phyloP scores from a whole-genome alignment of 2,329 filamentous ascomycete genomes.

The Myriosclerotinia duriaeana region DNA sequence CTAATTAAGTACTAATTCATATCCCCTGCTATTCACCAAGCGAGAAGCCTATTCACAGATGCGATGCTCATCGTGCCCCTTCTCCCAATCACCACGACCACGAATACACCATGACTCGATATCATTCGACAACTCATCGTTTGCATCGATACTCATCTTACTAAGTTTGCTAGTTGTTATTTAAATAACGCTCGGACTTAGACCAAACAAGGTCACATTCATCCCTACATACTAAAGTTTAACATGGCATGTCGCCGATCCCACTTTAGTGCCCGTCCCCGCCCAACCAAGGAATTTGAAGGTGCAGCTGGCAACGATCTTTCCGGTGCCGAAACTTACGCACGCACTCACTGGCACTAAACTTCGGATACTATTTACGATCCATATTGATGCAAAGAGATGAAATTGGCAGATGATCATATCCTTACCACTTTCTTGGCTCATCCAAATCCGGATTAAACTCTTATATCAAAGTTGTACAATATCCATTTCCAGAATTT shows the following conservation, averaged over 20 bases:
- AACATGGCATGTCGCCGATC: constrained; percentile 8
- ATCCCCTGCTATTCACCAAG: neutral
- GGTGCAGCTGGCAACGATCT: constrained; percentile 7
- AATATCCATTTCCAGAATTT: neutral
- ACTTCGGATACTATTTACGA: constrained; percentile 1
- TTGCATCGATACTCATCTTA: constrained; percentile 1
- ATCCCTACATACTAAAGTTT: neutral
- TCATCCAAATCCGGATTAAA: constrained; percentile 1
- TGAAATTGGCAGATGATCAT: constrained; percentile 9
- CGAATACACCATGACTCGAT: constrained; percentile 7
- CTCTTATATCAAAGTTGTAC: neutral
- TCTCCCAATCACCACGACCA: constrained; percentile 4
- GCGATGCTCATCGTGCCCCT: neutral
- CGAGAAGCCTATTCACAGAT: neutral
- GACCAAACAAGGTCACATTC: constrained; percentile 7
- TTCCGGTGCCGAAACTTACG: constrained; percentile 15
- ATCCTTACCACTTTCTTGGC: constrained; percentile 5
- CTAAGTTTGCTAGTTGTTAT: neutral
- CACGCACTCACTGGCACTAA: constrained; percentile 1
- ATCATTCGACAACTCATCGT: constrained; percentile 14
- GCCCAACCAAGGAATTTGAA: constrained; percentile 1
- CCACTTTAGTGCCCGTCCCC: constrained; percentile 6
- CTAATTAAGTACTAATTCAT: neutral
- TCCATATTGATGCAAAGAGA: constrained; percentile 8
- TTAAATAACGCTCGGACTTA: constrained; percentile 2